phyloP scores from a whole-genome alignment of 2,329 filamentous ascomycete species.

The Xenoacremonium recifei region DNA sequence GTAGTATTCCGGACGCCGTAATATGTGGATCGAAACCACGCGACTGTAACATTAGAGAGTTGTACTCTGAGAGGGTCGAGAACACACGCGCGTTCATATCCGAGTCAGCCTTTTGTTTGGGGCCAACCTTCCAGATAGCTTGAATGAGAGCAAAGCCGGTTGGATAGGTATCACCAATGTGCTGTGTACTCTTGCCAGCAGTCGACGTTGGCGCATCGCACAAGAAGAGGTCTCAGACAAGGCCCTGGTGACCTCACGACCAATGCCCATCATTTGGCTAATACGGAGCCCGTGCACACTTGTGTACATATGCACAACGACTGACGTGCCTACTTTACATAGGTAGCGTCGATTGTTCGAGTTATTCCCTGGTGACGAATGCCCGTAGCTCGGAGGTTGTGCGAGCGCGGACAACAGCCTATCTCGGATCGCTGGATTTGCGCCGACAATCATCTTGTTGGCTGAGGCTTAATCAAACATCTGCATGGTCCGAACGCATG shows the following conservation, averaged over 20 bases:
- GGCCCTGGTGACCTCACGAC: background rate
- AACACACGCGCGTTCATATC: background rate
- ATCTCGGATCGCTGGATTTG: too few relatives aligned
- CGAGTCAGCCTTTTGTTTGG: background rate
- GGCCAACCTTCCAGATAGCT: too few relatives aligned
- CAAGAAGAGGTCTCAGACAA: background rate
- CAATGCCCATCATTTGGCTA: background rate
- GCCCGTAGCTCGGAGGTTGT: background rate
- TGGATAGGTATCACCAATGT: too few relatives aligned
- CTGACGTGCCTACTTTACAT: constrained; percentile 11
- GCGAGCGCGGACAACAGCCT: background rate
- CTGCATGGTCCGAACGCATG: constrained; percentile 9
- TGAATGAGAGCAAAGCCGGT: too few relatives aligned
- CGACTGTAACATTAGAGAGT: background rate
- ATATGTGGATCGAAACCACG: background rate
- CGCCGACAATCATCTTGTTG: constrained; percentile 11
- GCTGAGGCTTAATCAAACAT: constrained; percentile 22
- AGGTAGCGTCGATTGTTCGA: constrained; percentile 5
- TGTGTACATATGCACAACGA: constrained; percentile 17
- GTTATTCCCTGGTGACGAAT: background rate
- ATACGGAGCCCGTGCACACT: background rate
- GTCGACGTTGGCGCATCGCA: background rate
- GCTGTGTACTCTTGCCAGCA: too few relatives aligned
- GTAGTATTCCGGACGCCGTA: too few relatives aligned
- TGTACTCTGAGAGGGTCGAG: background rate